These are phyloP conservation scores for Vairimorpha necatrix DNA, from an alignment of 371 early-diverging fungal species.

Conservation along the genomic window DNA sequence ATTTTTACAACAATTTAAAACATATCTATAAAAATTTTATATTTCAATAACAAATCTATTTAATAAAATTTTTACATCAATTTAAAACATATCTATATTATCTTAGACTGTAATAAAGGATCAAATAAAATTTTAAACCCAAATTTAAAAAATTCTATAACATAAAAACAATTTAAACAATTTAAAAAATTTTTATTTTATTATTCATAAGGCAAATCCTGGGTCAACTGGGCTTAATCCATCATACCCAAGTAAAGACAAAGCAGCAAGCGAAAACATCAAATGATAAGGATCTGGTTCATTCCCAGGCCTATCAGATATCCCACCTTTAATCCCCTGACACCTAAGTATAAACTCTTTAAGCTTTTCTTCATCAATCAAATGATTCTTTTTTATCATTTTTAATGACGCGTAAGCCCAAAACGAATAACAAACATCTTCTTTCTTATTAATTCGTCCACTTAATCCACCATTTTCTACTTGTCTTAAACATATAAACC, in stretches of 20 bases:
- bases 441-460: conserved; percentile 88
- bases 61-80: no score
- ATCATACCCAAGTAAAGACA: conserved; percentile 40
- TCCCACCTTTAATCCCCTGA: conserved; percentile 80
- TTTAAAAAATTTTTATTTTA: no score
- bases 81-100: no score
- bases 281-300: conserved; percentile 91
- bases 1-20: no score
- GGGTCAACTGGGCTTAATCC: conserved; percentile 39
- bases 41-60: no score
- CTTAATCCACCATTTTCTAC: conserved; percentile 83
- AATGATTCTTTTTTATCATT: conserved; percentile 74
- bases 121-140: no score
- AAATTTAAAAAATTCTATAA: no score
- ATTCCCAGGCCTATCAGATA: conserved; percentile 84
- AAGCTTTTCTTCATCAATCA: conserved; percentile 76
- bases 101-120: no score
- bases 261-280: conserved; percentile 79
- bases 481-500: conserved; percentile 88
- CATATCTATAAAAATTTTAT: no score
- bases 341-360: conserved; percentile 73
- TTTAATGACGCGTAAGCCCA: conserved; percentile 84
- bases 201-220: conserved; percentile 49
- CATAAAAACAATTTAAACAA: no score
- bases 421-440: conserved; percentile 97